phyloP scores from a whole-genome alignment of 140 eudicot genomes.

The Oenanthe javanica region DNA sequence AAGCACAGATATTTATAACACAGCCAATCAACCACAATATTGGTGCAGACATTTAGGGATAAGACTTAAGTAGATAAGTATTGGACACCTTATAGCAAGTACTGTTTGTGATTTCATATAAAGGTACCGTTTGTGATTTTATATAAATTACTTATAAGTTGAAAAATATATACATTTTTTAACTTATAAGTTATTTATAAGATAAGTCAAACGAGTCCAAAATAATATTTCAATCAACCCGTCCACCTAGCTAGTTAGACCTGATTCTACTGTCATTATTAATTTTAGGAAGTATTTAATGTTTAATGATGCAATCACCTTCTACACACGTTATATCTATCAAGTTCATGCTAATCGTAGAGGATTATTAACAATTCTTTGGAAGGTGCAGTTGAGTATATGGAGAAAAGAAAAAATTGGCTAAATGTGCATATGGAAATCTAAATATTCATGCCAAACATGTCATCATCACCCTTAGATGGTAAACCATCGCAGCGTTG shows the following conservation, averaged over 20 bases:
- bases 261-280: neutral
- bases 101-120: too few relatives aligned
- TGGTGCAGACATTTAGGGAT: too few relatives aligned
- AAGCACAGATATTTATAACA: too few relatives aligned
- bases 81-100: too few relatives aligned
- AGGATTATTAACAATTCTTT: neutral
- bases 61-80: too few relatives aligned
- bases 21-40: too few relatives aligned
- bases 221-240: neutral
- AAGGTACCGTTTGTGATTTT: too few relatives aligned
- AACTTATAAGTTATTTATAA: too few relatives aligned
- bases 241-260: neutral
- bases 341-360: slow-evolving; percentile 5
- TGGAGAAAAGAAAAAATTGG: neutral
- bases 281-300: neutral
- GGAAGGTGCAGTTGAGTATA: neutral
- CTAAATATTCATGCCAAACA: slow-evolving; percentile 55
- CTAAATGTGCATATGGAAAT: neutral
- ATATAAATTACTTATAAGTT: too few relatives aligned
- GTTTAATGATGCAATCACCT: neutral
- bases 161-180: too few relatives aligned
- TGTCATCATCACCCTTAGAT: slow-evolving; percentile 58
- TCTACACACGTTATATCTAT: neutral
- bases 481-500: slow-evolving; percentile 89
- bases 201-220: too few relatives aligned